Conservation (phyloP, 192 early-diverging fungal species). For the Entrophospora sp. region DNA sequence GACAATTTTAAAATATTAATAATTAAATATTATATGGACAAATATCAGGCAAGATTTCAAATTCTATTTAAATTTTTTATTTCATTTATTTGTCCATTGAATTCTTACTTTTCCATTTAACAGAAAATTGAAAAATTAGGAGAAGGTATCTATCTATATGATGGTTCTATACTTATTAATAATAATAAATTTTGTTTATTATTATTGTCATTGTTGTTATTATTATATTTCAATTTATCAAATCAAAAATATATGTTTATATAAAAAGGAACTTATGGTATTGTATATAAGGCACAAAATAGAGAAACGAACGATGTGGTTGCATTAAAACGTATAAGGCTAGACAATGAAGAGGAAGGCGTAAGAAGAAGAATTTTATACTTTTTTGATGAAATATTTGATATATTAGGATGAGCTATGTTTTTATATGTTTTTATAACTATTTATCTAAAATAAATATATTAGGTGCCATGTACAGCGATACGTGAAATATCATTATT, state of each 20-base stretch:
- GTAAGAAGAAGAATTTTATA: no score
- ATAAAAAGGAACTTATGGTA: constrained; percentile 80
- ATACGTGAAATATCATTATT: constrained; percentile 81
- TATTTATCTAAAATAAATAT: no score
- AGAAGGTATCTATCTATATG: constrained; percentile 76
- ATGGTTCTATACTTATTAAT: not conserved
- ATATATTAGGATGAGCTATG: not conserved
- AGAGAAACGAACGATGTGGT: constrained; percentile 92
- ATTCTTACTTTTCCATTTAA: not conserved
- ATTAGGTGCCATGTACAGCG: constrained; percentile 73
- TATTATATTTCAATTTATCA: not conserved
- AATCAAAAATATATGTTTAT: not conserved
- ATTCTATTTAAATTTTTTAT: not conserved
- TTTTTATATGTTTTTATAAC: not conserved
- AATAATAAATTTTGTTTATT: not conserved
- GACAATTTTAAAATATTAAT: no score
- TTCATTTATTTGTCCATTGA: not conserved
- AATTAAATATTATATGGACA: no score
- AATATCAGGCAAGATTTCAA: constrained; percentile 11
- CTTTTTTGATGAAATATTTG: not conserved
- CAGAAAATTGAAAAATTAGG: constrained; percentile 99
- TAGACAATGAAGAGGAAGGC: constrained; percentile 86
- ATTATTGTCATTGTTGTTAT: not conserved
- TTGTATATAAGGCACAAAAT: constrained; percentile 99
- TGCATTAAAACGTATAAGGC: constrained; percentile 87